A percentile compares a stretch with the other conserved stretches of the same genome.
Evolutionary conservation across 1,284 basidiomycete species (phyloP).

Genomic region (Sanghuangporus sanghuang): DNA sequence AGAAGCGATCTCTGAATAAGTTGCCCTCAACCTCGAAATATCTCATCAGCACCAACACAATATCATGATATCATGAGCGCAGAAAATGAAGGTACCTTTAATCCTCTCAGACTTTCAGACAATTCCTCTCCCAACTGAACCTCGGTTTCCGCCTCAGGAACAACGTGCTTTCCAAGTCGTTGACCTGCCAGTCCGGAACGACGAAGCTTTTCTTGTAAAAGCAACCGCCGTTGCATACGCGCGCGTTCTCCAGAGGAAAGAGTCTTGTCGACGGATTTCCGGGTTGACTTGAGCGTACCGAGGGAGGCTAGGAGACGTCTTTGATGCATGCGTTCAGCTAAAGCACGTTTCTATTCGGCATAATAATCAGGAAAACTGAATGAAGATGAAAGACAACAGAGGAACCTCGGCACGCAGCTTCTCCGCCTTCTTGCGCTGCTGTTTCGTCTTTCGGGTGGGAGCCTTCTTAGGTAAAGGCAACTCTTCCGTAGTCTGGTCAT

Average conservation of each 20-base stretch:
- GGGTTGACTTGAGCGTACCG: slow-evolving; percentile 47
- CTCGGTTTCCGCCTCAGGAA: slow-evolving; percentile 65
- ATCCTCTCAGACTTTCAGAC: slow-evolving; percentile 76
- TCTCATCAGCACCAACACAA: not conserved
- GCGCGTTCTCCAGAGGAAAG: slow-evolving; percentile 40
- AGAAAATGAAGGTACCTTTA: slow-evolving; percentile 59
- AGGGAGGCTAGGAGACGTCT: slow-evolving; percentile 58
- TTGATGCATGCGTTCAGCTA: slow-evolving; percentile 50
- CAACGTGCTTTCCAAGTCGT: slow-evolving; percentile 72
- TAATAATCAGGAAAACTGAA: not conserved
- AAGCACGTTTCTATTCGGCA: slow-evolving; percentile 50
- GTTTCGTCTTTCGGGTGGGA: slow-evolving; percentile 68
- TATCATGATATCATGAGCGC: not conserved
- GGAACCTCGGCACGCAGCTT: slow-evolving; percentile 56
- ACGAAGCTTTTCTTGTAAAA: slow-evolving; percentile 39
- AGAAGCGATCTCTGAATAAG: slow-evolving; percentile 85
- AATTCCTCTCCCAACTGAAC: slow-evolving; percentile 93
- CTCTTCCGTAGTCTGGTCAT: slow-evolving; percentile 23
- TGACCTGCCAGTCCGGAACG: slow-evolving; percentile 56
- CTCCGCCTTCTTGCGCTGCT: slow-evolving; percentile 60
- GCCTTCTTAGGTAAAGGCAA: slow-evolving; percentile 37
- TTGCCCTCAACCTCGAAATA: slow-evolving; percentile 80
- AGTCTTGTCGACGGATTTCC: slow-evolving; percentile 38
- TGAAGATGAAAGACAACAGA: not conserved
- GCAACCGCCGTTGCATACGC: slow-evolving; percentile 36